Evolutionary conservation across 768 basidiomycete genomes (phyloP).

Genomic region (Phlebiopsis flavidoalba): DNA sequence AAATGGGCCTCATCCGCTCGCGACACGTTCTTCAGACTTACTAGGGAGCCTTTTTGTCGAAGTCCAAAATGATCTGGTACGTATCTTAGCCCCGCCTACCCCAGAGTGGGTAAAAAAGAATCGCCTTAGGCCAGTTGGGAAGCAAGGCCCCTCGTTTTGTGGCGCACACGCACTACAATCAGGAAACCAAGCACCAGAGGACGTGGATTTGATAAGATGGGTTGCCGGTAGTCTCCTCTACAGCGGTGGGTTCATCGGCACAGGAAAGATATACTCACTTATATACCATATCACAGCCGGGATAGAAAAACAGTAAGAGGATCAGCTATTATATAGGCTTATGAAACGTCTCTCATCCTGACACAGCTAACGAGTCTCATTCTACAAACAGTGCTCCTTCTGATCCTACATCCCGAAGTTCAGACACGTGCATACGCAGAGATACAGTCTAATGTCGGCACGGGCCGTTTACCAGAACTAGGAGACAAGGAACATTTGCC

Average conservation of each 20-base stretch:
- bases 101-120: not conserved
- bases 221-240: slow-evolving; percentile 10
- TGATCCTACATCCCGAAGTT: slow-evolving; percentile 26
- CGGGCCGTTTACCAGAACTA: slow-evolving; percentile 1
- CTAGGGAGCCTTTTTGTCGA: not conserved
- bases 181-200: not conserved
- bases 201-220: slow-evolving; percentile 8
- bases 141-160: not conserved
- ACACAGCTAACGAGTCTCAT: not conserved
- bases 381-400: slow-evolving; percentile 16
- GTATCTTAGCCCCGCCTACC: not conserved
- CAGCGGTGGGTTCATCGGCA: not conserved
- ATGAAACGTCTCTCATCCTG: not conserved
- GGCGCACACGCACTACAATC: not conserved
- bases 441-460: slow-evolving; percentile 27
- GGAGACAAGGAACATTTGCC: slow-evolving; percentile 8
- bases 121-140: not conserved
- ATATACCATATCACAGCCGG: slow-evolving; percentile 13
- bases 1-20: slow-evolving; percentile 9
- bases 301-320: slow-evolving; percentile 11
- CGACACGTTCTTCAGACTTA: not conserved
- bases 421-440: slow-evolving; percentile 25
- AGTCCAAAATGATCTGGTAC: not conserved
- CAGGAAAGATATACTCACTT: no score
- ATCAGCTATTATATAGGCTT: not conserved